phyloP scores from a whole-genome alignment of 2,329 filamentous ascomycete genomes.

The Mycosphaerella sp. region DNA sequence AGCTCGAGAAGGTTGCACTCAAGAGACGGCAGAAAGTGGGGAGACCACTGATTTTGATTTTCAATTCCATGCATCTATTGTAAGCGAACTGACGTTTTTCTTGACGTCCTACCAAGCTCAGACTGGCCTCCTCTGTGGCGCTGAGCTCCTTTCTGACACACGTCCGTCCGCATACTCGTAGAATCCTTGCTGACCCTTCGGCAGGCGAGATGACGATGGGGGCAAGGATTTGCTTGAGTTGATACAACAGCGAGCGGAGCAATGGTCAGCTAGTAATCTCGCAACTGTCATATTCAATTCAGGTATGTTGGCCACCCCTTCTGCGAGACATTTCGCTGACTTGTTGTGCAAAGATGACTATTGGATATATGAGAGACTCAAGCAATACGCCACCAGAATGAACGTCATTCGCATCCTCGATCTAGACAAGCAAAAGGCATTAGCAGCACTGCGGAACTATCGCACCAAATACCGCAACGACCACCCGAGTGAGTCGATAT shows the following conservation, averaged over 20 bases:
- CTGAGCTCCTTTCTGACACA: no score
- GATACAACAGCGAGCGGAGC: constrained; percentile 89
- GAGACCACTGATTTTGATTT: constrained; percentile 77
- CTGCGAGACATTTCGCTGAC: not conserved
- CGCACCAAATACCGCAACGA: constrained; percentile 72
- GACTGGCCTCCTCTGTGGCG: no score
- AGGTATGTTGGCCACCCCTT: not conserved
- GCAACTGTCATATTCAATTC: constrained; percentile 92
- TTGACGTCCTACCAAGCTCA: no score
- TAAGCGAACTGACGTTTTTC: no score
- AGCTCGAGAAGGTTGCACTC: constrained; percentile 91
- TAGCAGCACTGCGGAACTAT: constrained; percentile 70
- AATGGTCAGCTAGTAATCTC: constrained; percentile 88
- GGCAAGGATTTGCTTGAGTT: constrained; percentile 91
- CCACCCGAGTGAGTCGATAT: constrained; percentile 44
- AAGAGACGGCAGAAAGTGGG: constrained; percentile 55
- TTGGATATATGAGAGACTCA: constrained; percentile 94
- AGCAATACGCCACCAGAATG: constrained; percentile 89
- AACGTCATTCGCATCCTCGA: constrained; percentile 84
- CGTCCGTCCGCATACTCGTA: no score
- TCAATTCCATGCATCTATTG: constrained; percentile 89
- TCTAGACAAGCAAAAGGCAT: constrained; percentile 69
- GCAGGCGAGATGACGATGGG: constrained; percentile 70
- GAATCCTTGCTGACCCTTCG: no score
- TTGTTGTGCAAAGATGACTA: constrained; percentile 65